Conservation (phyloP, 768 basidiomycete genomes). For the Suillus placidus region DNA sequence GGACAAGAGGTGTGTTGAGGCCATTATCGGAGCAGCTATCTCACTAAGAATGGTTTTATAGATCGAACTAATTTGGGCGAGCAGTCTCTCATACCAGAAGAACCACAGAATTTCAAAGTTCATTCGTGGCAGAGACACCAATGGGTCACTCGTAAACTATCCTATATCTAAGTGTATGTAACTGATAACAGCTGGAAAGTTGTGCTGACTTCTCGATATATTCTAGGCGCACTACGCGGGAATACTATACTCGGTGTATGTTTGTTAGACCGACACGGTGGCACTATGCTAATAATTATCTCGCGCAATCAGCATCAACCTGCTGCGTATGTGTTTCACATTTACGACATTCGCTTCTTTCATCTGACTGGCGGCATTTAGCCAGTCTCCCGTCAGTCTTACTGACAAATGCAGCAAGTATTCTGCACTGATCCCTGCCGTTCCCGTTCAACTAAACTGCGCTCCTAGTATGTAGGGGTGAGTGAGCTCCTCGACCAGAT, state of each 20-base stretch:
- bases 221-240: not conserved
- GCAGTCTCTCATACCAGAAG: no score
- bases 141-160: not conserved
- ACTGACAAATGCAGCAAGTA: no score
- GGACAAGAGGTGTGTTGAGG: not conserved
- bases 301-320: not conserved
- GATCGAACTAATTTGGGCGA: not conserved
- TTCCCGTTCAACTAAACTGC: not conserved
- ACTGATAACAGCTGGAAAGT: not conserved
- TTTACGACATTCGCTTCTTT: not conserved
- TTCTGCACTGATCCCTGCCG: not conserved
- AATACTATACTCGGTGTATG: not conserved
- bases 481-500: not conserved
- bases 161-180: not conserved
- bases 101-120: no score
- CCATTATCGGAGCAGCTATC: not conserved
- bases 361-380: not conserved
- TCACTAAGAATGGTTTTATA: not conserved
- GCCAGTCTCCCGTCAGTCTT: not conserved
- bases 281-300: no score
- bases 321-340: not conserved
- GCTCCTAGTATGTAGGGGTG: not conserved
- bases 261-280: not conserved
- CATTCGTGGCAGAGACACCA: not conserved
- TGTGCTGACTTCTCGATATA: not conserved